Percentiles rank a stretch among this genome's conserved stretches.
phyloP scores from a whole-genome alignment of 2,329 filamentous ascomycete species.

The Amphichorda felina region DNA sequence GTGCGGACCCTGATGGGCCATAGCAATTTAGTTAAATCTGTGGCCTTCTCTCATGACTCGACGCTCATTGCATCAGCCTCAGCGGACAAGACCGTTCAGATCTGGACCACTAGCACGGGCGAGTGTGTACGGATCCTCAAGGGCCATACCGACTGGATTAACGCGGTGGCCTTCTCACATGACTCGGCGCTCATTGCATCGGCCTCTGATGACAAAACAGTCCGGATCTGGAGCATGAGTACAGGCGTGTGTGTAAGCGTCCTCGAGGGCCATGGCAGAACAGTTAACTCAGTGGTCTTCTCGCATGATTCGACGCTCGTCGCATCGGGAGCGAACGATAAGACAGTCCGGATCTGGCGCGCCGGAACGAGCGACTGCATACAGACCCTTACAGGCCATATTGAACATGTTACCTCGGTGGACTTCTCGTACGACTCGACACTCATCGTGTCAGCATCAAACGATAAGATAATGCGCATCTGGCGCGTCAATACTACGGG shows the following conservation, averaged over 20 bases:
- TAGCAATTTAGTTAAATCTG: not conserved
- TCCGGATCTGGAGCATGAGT: not conserved
- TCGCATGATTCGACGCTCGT: not conserved
- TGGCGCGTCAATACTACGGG: not conserved
- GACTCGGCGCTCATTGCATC: constrained; percentile 3
- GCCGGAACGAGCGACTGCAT: not conserved
- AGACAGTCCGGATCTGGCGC: not conserved
- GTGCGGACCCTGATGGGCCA: not conserved
- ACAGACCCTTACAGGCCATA: not conserved
- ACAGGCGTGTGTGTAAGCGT: not conserved
- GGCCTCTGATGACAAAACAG: not conserved
- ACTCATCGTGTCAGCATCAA: constrained; percentile 1
- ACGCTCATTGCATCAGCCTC: constrained; percentile 3
- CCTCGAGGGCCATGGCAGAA: not conserved
- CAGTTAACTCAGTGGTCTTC: not conserved
- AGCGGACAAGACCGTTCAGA: constrained; percentile 1
- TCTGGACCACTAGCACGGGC: constrained; percentile 1
- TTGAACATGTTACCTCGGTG: not conserved
- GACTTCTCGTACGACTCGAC: constrained; percentile 1
- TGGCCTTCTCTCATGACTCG: constrained; percentile 1
- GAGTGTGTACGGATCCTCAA: constrained; percentile 2
- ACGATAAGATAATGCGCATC: not conserved
- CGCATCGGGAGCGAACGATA: not conserved
- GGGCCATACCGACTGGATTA: constrained; percentile 3
- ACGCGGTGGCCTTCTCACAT: constrained; percentile 5